Base-by-base conservation (phyloP, 805 yeast genomes). In the Metschnikowia gruessii region DNA sequence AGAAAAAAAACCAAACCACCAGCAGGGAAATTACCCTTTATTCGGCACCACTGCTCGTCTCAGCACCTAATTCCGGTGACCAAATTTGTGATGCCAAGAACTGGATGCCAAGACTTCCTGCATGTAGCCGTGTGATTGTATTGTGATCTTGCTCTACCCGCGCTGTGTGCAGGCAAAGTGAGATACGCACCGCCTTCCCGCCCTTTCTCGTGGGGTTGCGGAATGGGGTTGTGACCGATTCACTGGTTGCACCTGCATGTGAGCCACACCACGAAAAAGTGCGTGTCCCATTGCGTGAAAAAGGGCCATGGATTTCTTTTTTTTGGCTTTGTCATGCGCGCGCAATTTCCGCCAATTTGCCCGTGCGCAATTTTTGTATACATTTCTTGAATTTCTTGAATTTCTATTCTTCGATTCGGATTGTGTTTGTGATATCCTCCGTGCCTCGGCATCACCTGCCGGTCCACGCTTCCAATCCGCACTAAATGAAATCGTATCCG, bases 251-350 rank as follows among this genome's bases (percentile, higher is more conserved):
- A 32, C 30, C 46, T 43, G 46, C 46, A 38, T 12, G 16, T 7
- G 26, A 13, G 30, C 34, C 34, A 30, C 33, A 17, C 59, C 62
- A 38, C 18, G 28, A 43, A 36, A 44, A 56, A 7, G 22, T 4
- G 13, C 13, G 36, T 17, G 17, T 30, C 33, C 11, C 12, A 10
- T 26, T 26, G 28, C 12, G 28, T 11, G 3, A 26, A 26, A 26
- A 21, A 5, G 24, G 7, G 24, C 24, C 7, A 7, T 26, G 9
- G 9, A 26, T 26, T 26, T 26, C 12, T 26, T 26, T 26, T 26
- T 26, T 26, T 26, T 26, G 5, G 5, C 9, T 26, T 26, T 26
- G 5, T 26, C 12, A 11, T 11, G 24, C 24, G 7, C 24, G 24
- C 24, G 24, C 24, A 21, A 21, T 21, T 21, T 21, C 7, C n/a